These are phyloP conservation scores for Nakataea oryzae DNA, from an alignment of 2,329 filamentous ascomycete species.

Conservation along the genomic window DNA sequence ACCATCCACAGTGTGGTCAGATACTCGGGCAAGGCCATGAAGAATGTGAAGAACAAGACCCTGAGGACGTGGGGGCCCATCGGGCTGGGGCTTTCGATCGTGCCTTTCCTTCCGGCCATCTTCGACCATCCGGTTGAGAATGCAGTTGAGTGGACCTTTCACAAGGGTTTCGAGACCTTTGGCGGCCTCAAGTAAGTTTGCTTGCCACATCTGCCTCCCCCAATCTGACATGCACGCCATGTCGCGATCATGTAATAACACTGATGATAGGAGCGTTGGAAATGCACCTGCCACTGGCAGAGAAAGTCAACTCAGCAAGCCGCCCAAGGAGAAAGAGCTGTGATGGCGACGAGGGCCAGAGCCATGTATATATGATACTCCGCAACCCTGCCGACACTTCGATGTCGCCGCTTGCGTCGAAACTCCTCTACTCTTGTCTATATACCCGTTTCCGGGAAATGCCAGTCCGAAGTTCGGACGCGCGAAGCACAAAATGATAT, in stretches of 20 bases:
- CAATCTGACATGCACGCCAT: neutral
- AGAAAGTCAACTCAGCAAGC: slow-evolving; percentile 31
- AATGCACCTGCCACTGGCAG: slow-evolving; percentile 42
- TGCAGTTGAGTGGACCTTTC: slow-evolving; percentile 83
- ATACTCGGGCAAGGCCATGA: slow-evolving; percentile 81
- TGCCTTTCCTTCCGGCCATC: slow-evolving; percentile 72
- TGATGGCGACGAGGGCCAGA: slow-evolving; percentile 11
- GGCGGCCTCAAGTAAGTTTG: slow-evolving; percentile 41
- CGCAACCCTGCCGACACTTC: neutral
- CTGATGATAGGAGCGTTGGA: slow-evolving; percentile 33
- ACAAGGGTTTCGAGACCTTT: slow-evolving; percentile 65
- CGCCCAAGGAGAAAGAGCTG: slow-evolving; percentile 34
- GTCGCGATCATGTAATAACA: neutral
- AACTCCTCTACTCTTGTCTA: neutral
- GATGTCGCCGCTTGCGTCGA: neutral
- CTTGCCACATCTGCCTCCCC: neutral
- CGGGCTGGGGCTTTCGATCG: slow-evolving; percentile 65
- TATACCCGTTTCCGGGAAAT: neutral
- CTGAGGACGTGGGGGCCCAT: slow-evolving; percentile 85
- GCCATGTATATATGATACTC: slow-evolving; percentile 2
- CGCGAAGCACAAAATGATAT: neutral
- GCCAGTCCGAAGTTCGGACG: neutral
- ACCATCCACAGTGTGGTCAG: slow-evolving; percentile 89
- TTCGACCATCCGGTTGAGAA: slow-evolving; percentile 92
- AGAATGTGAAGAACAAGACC: slow-evolving; percentile 63